Evolutionary conservation across 208 protist species (phyloP).

Genomic region (Acanthamoeba comandoni): DNA sequence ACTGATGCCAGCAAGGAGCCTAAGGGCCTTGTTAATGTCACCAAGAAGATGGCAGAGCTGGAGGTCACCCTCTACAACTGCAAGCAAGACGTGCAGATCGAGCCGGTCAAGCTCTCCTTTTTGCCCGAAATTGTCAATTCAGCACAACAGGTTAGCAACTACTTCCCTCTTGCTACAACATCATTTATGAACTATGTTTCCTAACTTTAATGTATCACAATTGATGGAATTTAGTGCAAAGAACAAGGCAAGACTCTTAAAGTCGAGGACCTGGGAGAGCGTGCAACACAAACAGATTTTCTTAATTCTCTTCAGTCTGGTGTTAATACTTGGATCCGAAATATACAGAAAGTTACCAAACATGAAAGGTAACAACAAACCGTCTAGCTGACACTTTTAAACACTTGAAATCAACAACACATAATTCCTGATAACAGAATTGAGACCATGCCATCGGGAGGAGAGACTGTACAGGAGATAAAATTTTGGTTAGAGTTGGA

Average conservation of each 20-base stretch:
- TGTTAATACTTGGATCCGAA: constrained; percentile 85
- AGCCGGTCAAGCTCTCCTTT: constrained; percentile 81
- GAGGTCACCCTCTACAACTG: constrained; percentile 87
- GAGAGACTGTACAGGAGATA: constrained; percentile 84
- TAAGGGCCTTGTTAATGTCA: constrained; percentile 80
- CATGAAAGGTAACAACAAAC: constrained; percentile 77
- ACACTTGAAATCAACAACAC: neutral
- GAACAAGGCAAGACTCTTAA: constrained; percentile 57
- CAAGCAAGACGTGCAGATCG: constrained; percentile 88
- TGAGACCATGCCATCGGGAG: constrained; percentile 33
- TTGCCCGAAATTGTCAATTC: constrained; percentile 81
- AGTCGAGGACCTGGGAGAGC: constrained; percentile 79
- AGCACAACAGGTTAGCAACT: neutral
- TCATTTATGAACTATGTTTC: no score
- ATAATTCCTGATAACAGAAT: constrained; percentile 35
- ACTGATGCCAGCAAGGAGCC: constrained; percentile 14
- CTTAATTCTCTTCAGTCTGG: constrained; percentile 84
- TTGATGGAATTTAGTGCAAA: neutral
- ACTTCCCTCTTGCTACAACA: neutral
- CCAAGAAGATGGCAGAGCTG: constrained; percentile 87
- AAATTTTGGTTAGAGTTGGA: constrained; percentile 89
- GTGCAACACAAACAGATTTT: constrained; percentile 76
- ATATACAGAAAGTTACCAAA: constrained; percentile 89
- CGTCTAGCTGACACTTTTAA: neutral
- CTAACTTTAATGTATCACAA: neutral